Evolutionary conservation across 2,329 filamentous ascomycete species (phyloP), one percentile per base, ranked within the genome.

Genomic region (Bertia moriformis): DNA sequence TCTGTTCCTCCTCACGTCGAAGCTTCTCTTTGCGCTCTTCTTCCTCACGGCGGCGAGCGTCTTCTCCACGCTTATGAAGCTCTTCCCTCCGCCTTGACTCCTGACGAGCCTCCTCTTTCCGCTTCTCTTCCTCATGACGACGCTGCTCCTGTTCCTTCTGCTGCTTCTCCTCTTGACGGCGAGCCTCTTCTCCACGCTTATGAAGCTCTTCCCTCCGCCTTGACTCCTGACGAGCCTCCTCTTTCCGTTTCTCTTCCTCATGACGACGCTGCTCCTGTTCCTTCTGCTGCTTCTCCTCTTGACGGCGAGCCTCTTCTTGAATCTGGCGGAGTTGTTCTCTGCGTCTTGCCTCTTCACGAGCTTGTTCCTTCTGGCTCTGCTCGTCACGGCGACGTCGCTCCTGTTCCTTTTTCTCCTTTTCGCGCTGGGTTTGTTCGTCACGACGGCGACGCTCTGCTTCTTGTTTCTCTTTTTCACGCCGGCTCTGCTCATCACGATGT

Each of bases 121-220:
- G 22, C 7, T 27, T 7, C 22, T 27, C 7, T 10, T 27, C n/a
- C n/a, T n/a, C n/a, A n/a, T n/a, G n/a, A n/a, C n/a, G n/a, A n/a
- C n/a, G n/a, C n/a, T n/a, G n/a, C n/a, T n/a, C n/a, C n/a, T n/a
- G 77, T 40, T 69, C 67, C 42, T 64, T 69, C 33, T 71, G 63
- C 15, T 71, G 79, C 46, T 83, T 78, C 49, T 83, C 78, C 19
- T 73, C 69, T 46, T 68, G 74, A n/a, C n/a, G n/a, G n/a, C n/a
- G n/a, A n/a, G n/a, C n/a, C n/a, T n/a, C n/a, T n/a, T n/a, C n/a
- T n/a, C n/a, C n/a, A n/a, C n/a, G n/a, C n/a, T n/a, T n/a, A n/a
- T n/a, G n/a, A n/a, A n/a, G n/a, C n/a, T n/a, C n/a, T n/a, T n/a
- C n/a, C n/a, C n/a, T n/a, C n/a, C n/a, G n/a, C n/a, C n/a, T n/a